Percentiles rank a stretch among this genome's conserved stretches.
phyloP scores from a whole-genome alignment of 2,329 filamentous ascomycete genomes.

The Fusarium mangiferae region DNA sequence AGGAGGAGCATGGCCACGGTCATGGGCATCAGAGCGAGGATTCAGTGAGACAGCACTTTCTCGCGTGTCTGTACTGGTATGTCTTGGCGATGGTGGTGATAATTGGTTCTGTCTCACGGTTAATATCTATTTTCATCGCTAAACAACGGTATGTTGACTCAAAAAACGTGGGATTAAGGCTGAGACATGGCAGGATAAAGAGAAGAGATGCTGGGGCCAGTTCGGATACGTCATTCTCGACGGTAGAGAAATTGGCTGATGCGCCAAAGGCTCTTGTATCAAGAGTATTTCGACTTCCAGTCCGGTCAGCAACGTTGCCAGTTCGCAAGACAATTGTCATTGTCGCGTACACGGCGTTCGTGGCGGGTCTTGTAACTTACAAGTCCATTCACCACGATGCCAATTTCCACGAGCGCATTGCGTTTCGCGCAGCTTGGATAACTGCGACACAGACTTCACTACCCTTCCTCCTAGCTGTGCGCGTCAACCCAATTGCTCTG shows the following conservation, averaged over 20 bases:
- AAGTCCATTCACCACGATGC: slow-evolving; percentile 43
- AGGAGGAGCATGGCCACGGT: slow-evolving; percentile 30
- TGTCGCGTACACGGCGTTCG: slow-evolving; percentile 31
- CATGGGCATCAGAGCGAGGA: slow-evolving; percentile 41
- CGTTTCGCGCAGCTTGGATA: slow-evolving; percentile 43
- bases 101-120: slow-evolving; percentile 25
- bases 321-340: slow-evolving; percentile 28
- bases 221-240: slow-evolving; percentile 20
- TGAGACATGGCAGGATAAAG: slow-evolving; percentile 21
- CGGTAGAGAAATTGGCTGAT: slow-evolving; percentile 30
- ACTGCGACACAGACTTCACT: slow-evolving; percentile 38
- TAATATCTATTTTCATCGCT: slow-evolving; percentile 30
- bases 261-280: slow-evolving; percentile 15
- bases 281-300: slow-evolving; percentile 12
- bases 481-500: slow-evolving; percentile 39
- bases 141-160: slow-evolving; percentile 36
- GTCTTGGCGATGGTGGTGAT: slow-evolving; percentile 28
- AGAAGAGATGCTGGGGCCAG: slow-evolving; percentile 27
- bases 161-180: neutral
- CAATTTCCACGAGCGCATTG: slow-evolving; percentile 41
- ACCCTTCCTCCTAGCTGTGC: slow-evolving; percentile 39
- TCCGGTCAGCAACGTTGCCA: slow-evolving; percentile 27
- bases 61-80: slow-evolving; percentile 43
- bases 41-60: slow-evolving; percentile 39
- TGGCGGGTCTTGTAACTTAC: slow-evolving; percentile 38